Percentiles rank a stretch among this genome's conserved stretches.
Evolutionary conservation across 768 basidiomycete genomes (phyloP).

Genomic region (Amanita subjunquillea): DNA sequence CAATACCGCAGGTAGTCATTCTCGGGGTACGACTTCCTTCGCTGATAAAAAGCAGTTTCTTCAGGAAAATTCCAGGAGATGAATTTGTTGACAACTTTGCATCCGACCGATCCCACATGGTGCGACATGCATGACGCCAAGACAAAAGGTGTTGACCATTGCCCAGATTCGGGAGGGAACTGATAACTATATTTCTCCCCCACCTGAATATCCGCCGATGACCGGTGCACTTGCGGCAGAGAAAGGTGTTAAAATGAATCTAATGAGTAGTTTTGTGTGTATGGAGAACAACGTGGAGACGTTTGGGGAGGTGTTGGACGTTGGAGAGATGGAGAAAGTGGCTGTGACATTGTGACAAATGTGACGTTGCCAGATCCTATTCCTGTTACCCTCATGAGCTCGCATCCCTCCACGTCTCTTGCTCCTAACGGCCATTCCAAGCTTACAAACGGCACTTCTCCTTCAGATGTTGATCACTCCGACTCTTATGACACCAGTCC

Average conservation of each 20-base stretch:
- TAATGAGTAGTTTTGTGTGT: slow-evolving; percentile 11
- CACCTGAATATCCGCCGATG: slow-evolving; percentile 11
- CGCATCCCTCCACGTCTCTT: slow-evolving; percentile 1
- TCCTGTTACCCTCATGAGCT: neutral
- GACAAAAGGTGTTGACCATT: slow-evolving; percentile 44
- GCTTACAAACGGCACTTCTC: slow-evolving; percentile 39
- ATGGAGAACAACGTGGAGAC: slow-evolving; percentile 5
- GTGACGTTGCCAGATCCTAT: neutral
- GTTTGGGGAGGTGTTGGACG: slow-evolving; percentile 10
- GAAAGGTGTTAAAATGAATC: slow-evolving; percentile 8
- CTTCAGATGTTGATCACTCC: slow-evolving; percentile 25
- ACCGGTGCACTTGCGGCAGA: slow-evolving; percentile 4
- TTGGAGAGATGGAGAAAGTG: slow-evolving; percentile 3
- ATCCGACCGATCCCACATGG: slow-evolving; percentile 74
- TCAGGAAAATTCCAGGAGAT: slow-evolving; percentile 47
- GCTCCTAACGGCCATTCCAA: slow-evolving; percentile 39
- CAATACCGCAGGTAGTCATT: slow-evolving; percentile 32
- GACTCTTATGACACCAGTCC: slow-evolving; percentile 24
- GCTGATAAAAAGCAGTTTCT: slow-evolving; percentile 28
- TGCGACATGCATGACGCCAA: slow-evolving; percentile 48
- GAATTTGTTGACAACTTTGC: slow-evolving; percentile 52
- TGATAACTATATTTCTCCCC: slow-evolving; percentile 22
- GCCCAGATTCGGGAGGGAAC: slow-evolving; percentile 11
- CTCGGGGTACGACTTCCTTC: neutral
- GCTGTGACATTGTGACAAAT: slow-evolving; percentile 1